Evolutionary conservation across 225 moss, liverwort and hornwort species (phyloP), one percentile per base, ranked within the genome.

Genomic region (Physcomitrellopsis africana): DNA sequence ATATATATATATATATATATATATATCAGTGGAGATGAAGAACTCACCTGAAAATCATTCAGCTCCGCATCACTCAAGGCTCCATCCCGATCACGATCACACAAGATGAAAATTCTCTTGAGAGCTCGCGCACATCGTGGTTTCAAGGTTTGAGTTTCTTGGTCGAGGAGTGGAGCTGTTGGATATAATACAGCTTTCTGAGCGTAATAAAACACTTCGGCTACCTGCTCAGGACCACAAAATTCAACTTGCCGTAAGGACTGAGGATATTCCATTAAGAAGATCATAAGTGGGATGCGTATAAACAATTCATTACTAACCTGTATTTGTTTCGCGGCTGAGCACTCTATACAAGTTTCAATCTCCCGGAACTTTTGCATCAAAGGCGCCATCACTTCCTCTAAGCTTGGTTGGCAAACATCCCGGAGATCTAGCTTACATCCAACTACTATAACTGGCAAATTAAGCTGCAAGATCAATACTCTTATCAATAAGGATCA

Each of bases 131-230:
- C 87, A 63, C 89, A 90, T 29, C 86, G 86, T 29, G 89, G 89
- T 51, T 85, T 90, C 22, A 90, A 67, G 58, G 84, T 84, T 76
- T 90, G 89, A 11, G 82, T 78, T 81, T 90, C 89, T 85, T 87
- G 87, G 73, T 90, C 89, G 74, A 90, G 84, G 48, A 90, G 72
- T 47, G 89, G 89, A 53, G 86, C 89, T 66, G 89, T 90, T 19
- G 89, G 89, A 75, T 90, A 87, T 1, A 90, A 78, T 42, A 90
- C 89, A 27, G 89, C 89, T 74, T 90, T 90, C 48, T 90, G 86
- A 5, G 89, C 89, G 69, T 90, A 90, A 77, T 90, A 90, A 62
- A 90, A 90, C 14, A 90, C 89, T 67, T 90, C 89, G 29, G 89
- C 89, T 76, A 90, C 82, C 89, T 90, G 86, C 18, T 12, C 26